Conservation (phyloP, 345 rosid genomes). For the Kernera saxatilis region DNA sequence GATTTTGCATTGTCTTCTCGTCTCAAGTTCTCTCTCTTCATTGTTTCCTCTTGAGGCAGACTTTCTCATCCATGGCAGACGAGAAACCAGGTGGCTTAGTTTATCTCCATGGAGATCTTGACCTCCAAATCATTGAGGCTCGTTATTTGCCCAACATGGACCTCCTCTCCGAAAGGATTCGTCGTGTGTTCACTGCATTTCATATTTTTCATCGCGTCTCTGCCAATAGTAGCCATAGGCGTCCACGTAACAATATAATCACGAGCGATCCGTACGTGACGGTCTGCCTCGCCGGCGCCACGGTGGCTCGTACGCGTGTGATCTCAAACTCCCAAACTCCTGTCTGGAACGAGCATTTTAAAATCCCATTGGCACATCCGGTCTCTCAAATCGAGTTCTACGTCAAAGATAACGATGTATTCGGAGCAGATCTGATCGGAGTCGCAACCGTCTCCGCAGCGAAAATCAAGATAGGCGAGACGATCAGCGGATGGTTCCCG, state of each 20-base stretch:
- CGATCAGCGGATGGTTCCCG: conserved; percentile 62
- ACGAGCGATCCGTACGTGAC: conserved; percentile 89
- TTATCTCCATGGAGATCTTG: conserved; percentile 74
- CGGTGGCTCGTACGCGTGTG: conserved; percentile 85
- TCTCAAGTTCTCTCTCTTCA: background rate
- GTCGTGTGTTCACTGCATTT: conserved; percentile 43
- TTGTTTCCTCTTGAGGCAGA: background rate
- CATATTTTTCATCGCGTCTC: conserved; percentile 32
- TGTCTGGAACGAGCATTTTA: conserved; percentile 64
- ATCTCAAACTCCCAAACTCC: conserved; percentile 60
- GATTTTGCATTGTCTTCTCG: background rate
- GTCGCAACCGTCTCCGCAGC: conserved; percentile 39
- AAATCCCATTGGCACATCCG: conserved; percentile 71
- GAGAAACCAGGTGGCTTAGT: conserved; percentile 11
- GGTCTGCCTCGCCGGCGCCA: conserved; percentile 62
- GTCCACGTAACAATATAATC: conserved; percentile 40
- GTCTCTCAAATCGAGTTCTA: conserved; percentile 50
- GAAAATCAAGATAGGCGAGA: conserved; percentile 37
- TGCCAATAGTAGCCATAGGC: conserved; percentile 1
- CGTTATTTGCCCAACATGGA: conserved; percentile 83
- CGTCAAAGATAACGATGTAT: conserved; percentile 75
- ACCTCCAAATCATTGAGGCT: conserved; percentile 64
- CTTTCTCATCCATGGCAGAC: conserved; percentile 31
- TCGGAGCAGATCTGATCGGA: conserved; percentile 82
- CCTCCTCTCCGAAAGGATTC: conserved; percentile 51